phyloP scores from a whole-genome alignment of 2,329 filamentous ascomycete genomes.

The Fusarium lateritium region DNA sequence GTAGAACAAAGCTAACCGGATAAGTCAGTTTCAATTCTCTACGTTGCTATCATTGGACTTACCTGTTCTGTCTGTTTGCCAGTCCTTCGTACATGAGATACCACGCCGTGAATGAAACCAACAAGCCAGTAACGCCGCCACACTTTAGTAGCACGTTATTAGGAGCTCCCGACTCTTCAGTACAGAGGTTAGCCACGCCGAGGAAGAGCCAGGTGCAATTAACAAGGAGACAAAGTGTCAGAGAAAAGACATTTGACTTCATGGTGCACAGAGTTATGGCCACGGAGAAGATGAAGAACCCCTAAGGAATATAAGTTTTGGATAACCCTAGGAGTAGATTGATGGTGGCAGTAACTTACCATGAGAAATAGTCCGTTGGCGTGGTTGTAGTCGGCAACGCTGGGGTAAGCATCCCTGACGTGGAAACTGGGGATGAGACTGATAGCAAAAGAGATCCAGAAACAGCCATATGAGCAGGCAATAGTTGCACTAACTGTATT shows the following conservation, averaged over 20 bases:
- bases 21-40: not conserved
- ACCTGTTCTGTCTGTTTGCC: constrained; percentile 21
- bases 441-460: constrained; percentile 26
- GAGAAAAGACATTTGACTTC: constrained; percentile 27
- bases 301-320: not conserved
- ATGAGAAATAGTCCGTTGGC: constrained; percentile 19
- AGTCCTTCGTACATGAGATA: constrained; percentile 27
- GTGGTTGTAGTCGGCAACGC: constrained; percentile 12
- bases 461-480: constrained; percentile 21
- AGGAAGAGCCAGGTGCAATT: constrained; percentile 24
- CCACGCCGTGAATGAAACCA: constrained; percentile 16
- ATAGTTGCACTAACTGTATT: constrained; percentile 23
- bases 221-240: constrained; percentile 13
- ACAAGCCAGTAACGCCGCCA: constrained; percentile 11
- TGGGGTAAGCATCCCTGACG: constrained; percentile 14
- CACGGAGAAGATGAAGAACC: constrained; percentile 24
- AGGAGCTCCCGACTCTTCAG: constrained; percentile 7
- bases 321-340: rapidly evolving
- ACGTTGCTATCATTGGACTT: rapidly evolving
- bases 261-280: constrained; percentile 10
- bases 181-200: constrained; percentile 4
- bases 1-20: not conserved
- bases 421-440: constrained; percentile 18
- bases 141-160: constrained; percentile 12
- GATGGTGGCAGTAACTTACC: not conserved